Evolutionary conservation across 2,329 filamentous ascomycete genomes (phyloP).

Genomic region (Penicillium decumbens): DNA sequence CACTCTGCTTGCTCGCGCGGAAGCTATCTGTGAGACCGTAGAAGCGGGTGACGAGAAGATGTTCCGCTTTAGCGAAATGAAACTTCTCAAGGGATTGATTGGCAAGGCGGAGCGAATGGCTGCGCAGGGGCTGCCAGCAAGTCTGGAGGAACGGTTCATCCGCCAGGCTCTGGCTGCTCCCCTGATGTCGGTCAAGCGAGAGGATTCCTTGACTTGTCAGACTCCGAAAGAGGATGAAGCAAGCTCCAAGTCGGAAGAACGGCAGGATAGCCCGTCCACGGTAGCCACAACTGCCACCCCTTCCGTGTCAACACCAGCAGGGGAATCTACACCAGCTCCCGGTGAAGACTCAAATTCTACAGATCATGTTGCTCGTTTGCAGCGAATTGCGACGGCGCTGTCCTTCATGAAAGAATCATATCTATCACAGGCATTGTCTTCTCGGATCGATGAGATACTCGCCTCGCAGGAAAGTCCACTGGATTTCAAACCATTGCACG

Average conservation of each 20-base stretch:
- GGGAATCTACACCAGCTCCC: constrained; percentile 37
- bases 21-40: constrained; percentile 70
- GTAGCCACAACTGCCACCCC: constrained; percentile 35
- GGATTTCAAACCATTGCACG: constrained; percentile 67
- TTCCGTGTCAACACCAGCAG: constrained; percentile 36
- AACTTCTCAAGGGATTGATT: constrained; percentile 62
- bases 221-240: constrained; percentile 25
- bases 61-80: constrained; percentile 72
- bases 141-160: constrained; percentile 82
- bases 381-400: constrained; percentile 48
- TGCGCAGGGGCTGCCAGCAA: constrained; percentile 63
- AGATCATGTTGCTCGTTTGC: constrained; percentile 40
- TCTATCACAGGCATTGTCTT: constrained; percentile 38
- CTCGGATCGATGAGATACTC: constrained; percentile 38
- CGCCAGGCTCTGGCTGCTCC: constrained; percentile 71
- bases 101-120: constrained; percentile 68
- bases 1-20: constrained; percentile 62
- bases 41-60: constrained; percentile 79
- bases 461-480: constrained; percentile 41
- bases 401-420: constrained; percentile 50
- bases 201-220: constrained; percentile 40
- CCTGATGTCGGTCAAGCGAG: constrained; percentile 62
- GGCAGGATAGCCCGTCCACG: constrained; percentile 31
- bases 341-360: constrained; percentile 28
- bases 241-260: constrained; percentile 23